A percentile compares a stretch with the other conserved stretches of the same genome.
Evolutionary conservation across 176 grass and related monocot genomes (phyloP).

Genomic region (maize (Zea mays)): Zm-B73-REFERENCE-NAM-5.0 NC_050096.1:239148501-239149000

Average conservation of each 20-base stretch:
- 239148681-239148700: conserved; percentile 45
- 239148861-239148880: conserved; percentile 72
- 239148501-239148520: conserved; percentile 48
- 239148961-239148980: conserved; percentile 88
- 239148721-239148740: conserved; percentile 49
- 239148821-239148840: conserved; percentile 50
- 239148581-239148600: conserved; percentile 61
- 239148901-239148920: conserved; percentile 65
- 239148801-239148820: conserved; percentile 39
- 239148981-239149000: conserved; percentile 74
- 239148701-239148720: conserved; percentile 70
- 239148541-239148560: conserved; percentile 73
- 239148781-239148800: conserved; percentile 42
- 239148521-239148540: conserved; percentile 71
- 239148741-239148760: conserved; percentile 40
- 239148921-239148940: conserved; percentile 48
- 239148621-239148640: conserved; percentile 76
- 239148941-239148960: conserved; percentile 71
- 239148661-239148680: background rate
- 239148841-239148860: conserved; percentile 56
- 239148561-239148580: conserved; percentile 67
- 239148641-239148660: conserved; percentile 53
- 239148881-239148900: conserved; percentile 86
- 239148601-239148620: conserved; percentile 64
- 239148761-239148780: conserved; percentile 54